A percentile compares a stretch with the other conserved stretches of the same genome.
These are phyloP conservation scores for Pseudonitzschia multistriata DNA, from an alignment of 108 stramenopile species.

Conservation along the genomic window DNA sequence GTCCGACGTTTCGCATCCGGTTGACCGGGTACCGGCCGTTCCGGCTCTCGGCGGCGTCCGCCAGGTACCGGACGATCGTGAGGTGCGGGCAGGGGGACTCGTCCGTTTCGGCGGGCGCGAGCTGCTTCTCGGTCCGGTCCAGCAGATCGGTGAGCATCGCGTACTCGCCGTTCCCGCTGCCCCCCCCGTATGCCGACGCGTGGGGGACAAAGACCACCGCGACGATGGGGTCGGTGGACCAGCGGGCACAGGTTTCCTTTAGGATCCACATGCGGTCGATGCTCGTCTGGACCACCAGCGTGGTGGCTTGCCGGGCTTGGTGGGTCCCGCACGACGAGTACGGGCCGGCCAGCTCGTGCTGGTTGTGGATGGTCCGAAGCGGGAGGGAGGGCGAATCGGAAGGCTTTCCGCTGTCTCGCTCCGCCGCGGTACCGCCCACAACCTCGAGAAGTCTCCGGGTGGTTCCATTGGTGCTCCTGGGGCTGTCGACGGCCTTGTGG, in stretches of 20 bases:
- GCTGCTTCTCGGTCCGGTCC: not conserved
- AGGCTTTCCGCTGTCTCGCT: not conserved
- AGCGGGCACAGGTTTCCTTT: constrained; percentile 62
- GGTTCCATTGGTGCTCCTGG: too few species aligned
- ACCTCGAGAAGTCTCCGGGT: not conserved
- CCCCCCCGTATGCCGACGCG: not conserved
- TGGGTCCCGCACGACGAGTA: constrained; percentile 20
- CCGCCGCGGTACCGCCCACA: not conserved
- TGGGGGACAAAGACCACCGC: constrained; percentile 56
- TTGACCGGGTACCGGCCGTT: constrained; percentile 82
- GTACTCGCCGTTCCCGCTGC: not conserved
- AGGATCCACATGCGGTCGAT: constrained; percentile 74
- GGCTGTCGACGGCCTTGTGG: not conserved
- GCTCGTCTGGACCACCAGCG: constrained; percentile 66
- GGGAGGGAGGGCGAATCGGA: not conserved
- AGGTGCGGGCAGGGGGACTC: constrained; percentile 72
- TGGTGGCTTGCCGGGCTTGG: not conserved
- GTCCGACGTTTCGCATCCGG: constrained; percentile 82
- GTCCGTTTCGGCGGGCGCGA: not conserved
- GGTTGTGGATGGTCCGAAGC: constrained; percentile 28
- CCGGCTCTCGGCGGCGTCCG: constrained; percentile 27
- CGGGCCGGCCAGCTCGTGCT: not conserved
- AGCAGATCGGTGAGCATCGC: not conserved
- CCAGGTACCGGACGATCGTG: constrained; percentile 44
- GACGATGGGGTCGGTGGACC: constrained; percentile 70